These are phyloP conservation scores for Globisporangium spiculum DNA, from an alignment of 352 stramenopile species.

Conservation along the genomic window DNA sequence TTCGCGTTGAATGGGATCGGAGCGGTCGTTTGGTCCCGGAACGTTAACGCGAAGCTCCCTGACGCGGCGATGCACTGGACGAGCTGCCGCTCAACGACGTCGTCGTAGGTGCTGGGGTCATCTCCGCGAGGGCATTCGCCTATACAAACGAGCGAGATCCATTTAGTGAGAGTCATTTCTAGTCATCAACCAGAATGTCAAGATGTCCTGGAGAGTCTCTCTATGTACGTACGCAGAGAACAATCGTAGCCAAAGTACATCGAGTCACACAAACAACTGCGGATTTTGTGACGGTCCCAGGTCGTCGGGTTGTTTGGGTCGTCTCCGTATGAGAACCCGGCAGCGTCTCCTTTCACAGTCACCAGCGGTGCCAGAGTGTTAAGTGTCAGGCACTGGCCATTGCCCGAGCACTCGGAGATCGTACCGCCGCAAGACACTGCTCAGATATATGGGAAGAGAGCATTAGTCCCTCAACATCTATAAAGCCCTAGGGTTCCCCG, in stretches of 20 bases:
- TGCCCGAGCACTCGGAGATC: conserved; percentile 57
- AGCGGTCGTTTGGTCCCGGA: conserved; percentile 55
- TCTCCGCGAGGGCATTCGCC: conserved; percentile 70
- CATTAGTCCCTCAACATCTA: neutral
- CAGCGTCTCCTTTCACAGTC: conserved; percentile 49
- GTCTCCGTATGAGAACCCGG: conserved; percentile 53
- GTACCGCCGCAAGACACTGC: conserved; percentile 52
- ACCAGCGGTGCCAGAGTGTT: conserved; percentile 53
- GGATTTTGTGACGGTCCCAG: conserved; percentile 71
- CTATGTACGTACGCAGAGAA: conserved; percentile 39
- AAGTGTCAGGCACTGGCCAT: conserved; percentile 74
- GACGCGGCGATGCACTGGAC: conserved; percentile 54
- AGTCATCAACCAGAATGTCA: neutral
- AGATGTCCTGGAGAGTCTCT: neutral
- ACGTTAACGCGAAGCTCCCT: conserved; percentile 64
- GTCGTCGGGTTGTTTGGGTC: conserved; percentile 70
- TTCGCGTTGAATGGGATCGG: conserved; percentile 37
- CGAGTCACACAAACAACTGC: conserved; percentile 60
- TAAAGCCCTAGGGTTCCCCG: neutral
- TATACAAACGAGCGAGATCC: conserved; percentile 14
- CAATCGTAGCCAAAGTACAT: conserved; percentile 69
- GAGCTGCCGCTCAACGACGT: conserved; percentile 57
- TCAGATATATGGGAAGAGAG: neutral
- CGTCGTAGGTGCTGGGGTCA: conserved; percentile 60
- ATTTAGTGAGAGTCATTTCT: neutral